A percentile compares a stretch with the other conserved stretches of the same genome.
These are phyloP conservation scores for Arthrinium puccinioides DNA, from an alignment of 2,329 filamentous ascomycete species.

Conservation along the genomic window DNA sequence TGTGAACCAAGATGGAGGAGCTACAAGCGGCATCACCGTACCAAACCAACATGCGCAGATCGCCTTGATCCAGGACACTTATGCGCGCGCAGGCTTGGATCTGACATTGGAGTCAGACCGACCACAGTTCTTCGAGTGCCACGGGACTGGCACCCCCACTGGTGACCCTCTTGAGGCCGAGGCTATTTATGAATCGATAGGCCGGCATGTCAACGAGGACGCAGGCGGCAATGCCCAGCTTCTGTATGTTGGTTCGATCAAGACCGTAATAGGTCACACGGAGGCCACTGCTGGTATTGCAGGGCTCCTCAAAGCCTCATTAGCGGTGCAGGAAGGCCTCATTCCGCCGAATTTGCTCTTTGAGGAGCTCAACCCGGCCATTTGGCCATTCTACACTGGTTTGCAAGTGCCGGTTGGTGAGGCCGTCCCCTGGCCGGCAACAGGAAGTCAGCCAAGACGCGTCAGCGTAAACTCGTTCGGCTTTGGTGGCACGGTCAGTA, in stretches of 20 bases:
- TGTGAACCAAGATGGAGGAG: conserved; percentile 40
- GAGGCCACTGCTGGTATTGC: conserved; percentile 8
- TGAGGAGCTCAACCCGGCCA: conserved; percentile 1
- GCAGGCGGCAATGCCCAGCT: background rate
- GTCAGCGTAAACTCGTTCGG: conserved; percentile 2
- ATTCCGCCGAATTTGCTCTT: conserved; percentile 10
- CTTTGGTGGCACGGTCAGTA: background rate
- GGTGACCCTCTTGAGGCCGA: conserved; percentile 44
- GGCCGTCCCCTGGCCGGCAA: background rate
- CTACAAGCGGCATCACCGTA: conserved; percentile 43
- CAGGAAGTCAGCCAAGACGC: background rate
- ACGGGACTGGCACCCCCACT: conserved; percentile 52
- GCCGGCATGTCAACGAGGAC: conserved; percentile 16
- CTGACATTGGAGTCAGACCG: conserved; percentile 23
- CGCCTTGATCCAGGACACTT: conserved; percentile 39
- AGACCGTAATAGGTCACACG: conserved; percentile 8
- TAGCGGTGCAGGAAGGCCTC: conserved; percentile 1
- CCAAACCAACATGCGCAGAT: conserved; percentile 39
- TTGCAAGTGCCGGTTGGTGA: background rate
- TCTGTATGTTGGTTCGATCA: conserved; percentile 7
- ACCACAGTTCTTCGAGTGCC: conserved; percentile 48
- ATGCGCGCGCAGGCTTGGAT: conserved; percentile 33
- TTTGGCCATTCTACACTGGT: conserved; percentile 2
- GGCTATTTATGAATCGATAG: conserved; percentile 39
- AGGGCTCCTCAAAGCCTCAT: conserved; percentile 6